A percentile compares a stretch with the other conserved stretches of the same genome.
These are phyloP conservation scores for Globisporangium emineosum DNA, from an alignment of 352 stramenopile genomes.

Conservation along the genomic window DNA sequence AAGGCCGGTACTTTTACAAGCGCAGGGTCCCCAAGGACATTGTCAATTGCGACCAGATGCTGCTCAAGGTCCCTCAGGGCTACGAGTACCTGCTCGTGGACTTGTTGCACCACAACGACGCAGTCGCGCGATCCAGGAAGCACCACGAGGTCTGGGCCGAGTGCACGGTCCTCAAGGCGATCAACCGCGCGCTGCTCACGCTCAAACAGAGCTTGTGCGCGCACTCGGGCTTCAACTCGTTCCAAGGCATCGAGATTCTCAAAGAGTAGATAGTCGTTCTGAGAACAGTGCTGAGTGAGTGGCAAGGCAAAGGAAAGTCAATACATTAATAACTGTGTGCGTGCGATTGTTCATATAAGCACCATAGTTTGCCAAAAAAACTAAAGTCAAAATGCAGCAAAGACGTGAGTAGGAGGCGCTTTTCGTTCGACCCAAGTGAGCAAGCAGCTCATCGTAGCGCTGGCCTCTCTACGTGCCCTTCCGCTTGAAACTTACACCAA, in stretches of 20 bases:
- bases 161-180: slow-evolving; percentile 25
- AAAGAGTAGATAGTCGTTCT: background rate
- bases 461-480: background rate
- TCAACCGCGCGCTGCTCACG: slow-evolving; percentile 23
- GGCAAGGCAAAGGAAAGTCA: background rate
- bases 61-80: slow-evolving; percentile 18
- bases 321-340: background rate
- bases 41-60: slow-evolving; percentile 17
- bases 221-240: slow-evolving; percentile 16
- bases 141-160: slow-evolving; percentile 28
- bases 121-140: slow-evolving; percentile 7
- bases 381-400: background rate
- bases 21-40: slow-evolving; percentile 21
- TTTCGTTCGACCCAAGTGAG: too few relatives aligned
- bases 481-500: background rate
- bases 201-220: slow-evolving; percentile 18
- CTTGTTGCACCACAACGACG: slow-evolving; percentile 9
- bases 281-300: background rate
- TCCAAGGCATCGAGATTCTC: slow-evolving; percentile 12
- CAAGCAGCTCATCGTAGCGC: background rate
- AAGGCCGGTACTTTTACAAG: slow-evolving; percentile 27
- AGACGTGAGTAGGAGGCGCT: background rate
- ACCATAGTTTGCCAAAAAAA: background rate
- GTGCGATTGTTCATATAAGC: background rate
- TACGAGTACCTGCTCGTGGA: slow-evolving; percentile 20